Evolutionary conservation across 208 protist species (phyloP), one percentile per base, ranked within the genome.

Genomic region (Trypanosoma platydactyli): DNA sequence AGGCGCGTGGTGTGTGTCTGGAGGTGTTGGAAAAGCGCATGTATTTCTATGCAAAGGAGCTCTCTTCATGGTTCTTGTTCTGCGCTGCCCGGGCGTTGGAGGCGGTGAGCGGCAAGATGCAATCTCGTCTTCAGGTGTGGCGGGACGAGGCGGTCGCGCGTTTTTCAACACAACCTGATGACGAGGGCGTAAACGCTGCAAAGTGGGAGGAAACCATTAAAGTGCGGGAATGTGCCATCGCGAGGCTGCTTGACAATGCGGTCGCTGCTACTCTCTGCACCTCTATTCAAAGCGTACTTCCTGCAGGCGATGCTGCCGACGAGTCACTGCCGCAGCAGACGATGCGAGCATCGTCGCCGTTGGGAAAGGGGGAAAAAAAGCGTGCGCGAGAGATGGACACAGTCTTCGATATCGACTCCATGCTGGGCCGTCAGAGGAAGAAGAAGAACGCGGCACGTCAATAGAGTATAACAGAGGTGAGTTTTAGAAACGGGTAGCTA

Each of bases 21-120:
- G 81, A 90, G 5, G 71, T 66, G 11, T 63, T 95, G 11, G 83
- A 94, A 71, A 82, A 73, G 54, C 73, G 77, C 53, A 88, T 95
- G 87, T 91, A 94, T 71, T 91, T 94, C 56, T 95, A 95, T 80
- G 76, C 73, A 55, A 88, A 86, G 22, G 86, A 89, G 11, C 52
- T 82, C n/a, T 83, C 87, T 59, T 76, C 81, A 3, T 92, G 82
- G 62, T 62, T 94, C 38, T 55, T 79, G 35, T 84, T 81, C 51
- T 84, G 78, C 48, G 72, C 63, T 9, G 5, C 40, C 5, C 62
- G 65, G 29, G 82, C 82, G 1, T 35, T 79, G 16, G 44, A 30
- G 2, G 59, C 57, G 13, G 30, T 76, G 1, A 57, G 29, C 38
- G 45, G 52, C 12, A 29, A 12, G 20, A 13, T 72, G 15, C 20